Conservation (phyloP, 176 grass and related monocot genomes). For the Elaeis guineensis region DNA sequence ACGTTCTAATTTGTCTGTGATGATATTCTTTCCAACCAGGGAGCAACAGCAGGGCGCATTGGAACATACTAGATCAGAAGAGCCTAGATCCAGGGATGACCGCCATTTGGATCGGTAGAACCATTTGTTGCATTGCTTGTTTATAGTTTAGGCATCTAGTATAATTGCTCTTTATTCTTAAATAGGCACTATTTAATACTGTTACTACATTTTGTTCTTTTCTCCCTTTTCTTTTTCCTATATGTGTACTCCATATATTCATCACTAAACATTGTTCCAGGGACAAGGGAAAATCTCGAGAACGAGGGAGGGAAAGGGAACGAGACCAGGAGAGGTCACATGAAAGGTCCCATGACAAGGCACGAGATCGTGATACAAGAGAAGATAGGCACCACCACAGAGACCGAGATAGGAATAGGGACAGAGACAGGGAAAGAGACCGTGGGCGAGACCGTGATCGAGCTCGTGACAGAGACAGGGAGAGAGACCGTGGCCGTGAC, state of each 20-base stretch:
- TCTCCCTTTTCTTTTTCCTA: neutral
- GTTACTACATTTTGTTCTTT: neutral
- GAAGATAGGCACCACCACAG: conserved; percentile 64
- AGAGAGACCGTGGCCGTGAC: conserved; percentile 34
- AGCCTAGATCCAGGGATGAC: conserved; percentile 42
- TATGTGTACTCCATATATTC: neutral
- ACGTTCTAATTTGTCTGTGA: no score
- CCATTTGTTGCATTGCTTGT: neutral
- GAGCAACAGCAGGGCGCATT: conserved; percentile 38
- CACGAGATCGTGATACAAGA: conserved; percentile 48
- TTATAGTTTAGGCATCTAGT: neutral
- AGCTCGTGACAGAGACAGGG: conserved; percentile 35
- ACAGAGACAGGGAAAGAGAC: conserved; percentile 7
- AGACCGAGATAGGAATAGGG: conserved; percentile 41
- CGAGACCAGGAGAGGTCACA: conserved; percentile 34
- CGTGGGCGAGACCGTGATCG: no score
- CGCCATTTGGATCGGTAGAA: conserved; percentile 39
- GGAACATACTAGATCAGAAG: conserved; percentile 41
- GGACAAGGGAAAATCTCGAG: conserved; percentile 63
- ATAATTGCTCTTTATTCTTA: neutral
- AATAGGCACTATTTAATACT: neutral
- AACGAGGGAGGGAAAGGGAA: conserved; percentile 36
- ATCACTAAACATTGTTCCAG: conserved; percentile 12
- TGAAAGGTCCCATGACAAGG: conserved; percentile 47
- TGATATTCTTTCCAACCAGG: conserved; percentile 20